phyloP scores from a whole-genome alignment of 2,329 filamentous ascomycete species.

The Phyllosticta paracitricarpa region DNA sequence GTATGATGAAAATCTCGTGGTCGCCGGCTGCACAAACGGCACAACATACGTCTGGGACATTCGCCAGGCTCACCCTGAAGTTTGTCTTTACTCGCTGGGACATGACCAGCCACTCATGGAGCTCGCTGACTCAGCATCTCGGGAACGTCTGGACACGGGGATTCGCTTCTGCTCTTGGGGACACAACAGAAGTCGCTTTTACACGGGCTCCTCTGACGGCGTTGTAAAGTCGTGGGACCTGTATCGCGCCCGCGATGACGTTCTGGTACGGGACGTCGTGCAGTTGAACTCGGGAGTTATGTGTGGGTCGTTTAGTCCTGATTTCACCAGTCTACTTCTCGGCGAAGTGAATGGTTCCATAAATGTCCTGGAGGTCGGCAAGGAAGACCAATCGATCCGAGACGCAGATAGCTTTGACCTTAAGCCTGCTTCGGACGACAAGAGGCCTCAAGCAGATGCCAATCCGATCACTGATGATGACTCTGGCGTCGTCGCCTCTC shows the following conservation, averaged over 20 bases:
- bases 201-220: constrained; percentile 52
- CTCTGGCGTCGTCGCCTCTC: constrained; percentile 19
- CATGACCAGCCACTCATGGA: constrained; percentile 44
- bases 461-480: background rate
- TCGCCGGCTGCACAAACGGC: constrained; percentile 51
- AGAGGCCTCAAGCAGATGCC: background rate
- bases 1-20: constrained; percentile 41
- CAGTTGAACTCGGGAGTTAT: constrained; percentile 45
- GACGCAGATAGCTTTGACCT: constrained; percentile 23
- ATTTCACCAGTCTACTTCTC: constrained; percentile 45
- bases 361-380: constrained; percentile 39
- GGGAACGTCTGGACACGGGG: constrained; percentile 47
- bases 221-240: constrained; percentile 52
- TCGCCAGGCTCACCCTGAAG: constrained; percentile 33
- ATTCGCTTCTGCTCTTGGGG: constrained; percentile 51
- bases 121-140: constrained; percentile 31
- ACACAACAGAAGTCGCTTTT: constrained; percentile 40
- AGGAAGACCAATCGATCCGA: constrained; percentile 21
- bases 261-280: constrained; percentile 41
- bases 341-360: constrained; percentile 48
- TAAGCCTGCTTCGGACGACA: constrained; percentile 2
- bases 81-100: constrained; percentile 38
- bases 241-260: constrained; percentile 40
- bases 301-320: constrained; percentile 47
- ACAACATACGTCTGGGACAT: constrained; percentile 52